These are phyloP conservation scores for Phaeotremella fagi DNA, from an alignment of 768 basidiomycete species.

Conservation along the genomic window DNA sequence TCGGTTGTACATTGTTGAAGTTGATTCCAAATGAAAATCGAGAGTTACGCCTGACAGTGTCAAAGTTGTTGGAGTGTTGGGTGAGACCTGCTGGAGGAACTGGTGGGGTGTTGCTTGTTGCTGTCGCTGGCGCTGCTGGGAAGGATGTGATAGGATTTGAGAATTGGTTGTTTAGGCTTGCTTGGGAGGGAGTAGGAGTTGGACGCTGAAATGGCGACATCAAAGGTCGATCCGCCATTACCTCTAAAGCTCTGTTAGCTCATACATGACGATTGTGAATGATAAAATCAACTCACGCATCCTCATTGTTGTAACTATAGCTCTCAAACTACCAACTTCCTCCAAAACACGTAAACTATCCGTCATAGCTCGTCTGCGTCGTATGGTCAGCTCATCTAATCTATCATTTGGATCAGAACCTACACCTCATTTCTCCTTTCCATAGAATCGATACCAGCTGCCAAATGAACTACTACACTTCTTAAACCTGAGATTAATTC, in stretches of 20 bases:
- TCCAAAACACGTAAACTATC: slow-evolving; percentile 33
- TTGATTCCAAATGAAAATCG: too few species aligned
- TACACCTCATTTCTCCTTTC: slow-evolving; percentile 36
- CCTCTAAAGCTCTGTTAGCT: slow-evolving; percentile 11
- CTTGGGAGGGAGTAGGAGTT: background rate
- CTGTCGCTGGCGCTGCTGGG: too few species aligned
- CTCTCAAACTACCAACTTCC: slow-evolving; percentile 28
- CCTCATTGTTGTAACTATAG: slow-evolving; percentile 29
- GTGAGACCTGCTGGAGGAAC: too few species aligned
- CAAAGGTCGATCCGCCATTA: slow-evolving; percentile 29
- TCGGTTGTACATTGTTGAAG: too few species aligned
- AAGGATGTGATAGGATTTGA: too few species aligned
- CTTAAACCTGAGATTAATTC: slow-evolving; percentile 16
- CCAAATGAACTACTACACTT: slow-evolving; percentile 21
- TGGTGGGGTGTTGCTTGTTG: too few species aligned
- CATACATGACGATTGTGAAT: background rate
- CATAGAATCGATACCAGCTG: slow-evolving; percentile 31
- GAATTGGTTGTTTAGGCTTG: too few species aligned
- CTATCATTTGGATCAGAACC: too few species aligned
- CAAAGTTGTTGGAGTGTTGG: too few species aligned
- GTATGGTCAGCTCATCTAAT: too few species aligned
- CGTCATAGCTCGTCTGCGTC: slow-evolving; percentile 35
- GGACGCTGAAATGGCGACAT: background rate
- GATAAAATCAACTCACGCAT: slow-evolving; percentile 24
- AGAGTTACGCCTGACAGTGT: too few species aligned